phyloP scores from a whole-genome alignment of 768 basidiomycete genomes.

The Calocybe cyanea region DNA sequence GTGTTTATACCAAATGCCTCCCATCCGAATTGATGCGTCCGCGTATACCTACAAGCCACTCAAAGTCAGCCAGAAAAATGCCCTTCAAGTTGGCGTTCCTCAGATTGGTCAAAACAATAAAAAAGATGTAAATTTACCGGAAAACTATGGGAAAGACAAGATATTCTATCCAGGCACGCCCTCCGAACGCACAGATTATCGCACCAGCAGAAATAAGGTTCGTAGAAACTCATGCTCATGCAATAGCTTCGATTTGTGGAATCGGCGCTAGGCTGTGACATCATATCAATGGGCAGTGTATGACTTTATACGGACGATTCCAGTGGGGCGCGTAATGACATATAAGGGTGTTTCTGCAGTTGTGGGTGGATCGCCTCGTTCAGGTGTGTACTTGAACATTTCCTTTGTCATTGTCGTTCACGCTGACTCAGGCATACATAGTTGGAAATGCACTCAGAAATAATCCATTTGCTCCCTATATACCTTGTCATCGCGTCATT shows the following conservation, averaged over 20 bases:
- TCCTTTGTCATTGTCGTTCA: neutral
- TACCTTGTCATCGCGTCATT: slow-evolving; percentile 71
- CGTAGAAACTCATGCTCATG: neutral
- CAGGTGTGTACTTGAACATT: slow-evolving; percentile 35
- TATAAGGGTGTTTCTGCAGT: slow-evolving; percentile 51
- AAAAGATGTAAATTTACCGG: neutral
- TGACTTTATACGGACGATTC: slow-evolving; percentile 47
- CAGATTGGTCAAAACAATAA: too few species aligned
- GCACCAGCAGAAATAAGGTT: slow-evolving; percentile 34
- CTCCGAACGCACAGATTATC: slow-evolving; percentile 26
- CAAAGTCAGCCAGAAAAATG: neutral
- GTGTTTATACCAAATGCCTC: too few species aligned
- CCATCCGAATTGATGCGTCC: slow-evolving; percentile 14
- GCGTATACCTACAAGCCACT: slow-evolving; percentile 11
- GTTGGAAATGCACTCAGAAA: slow-evolving; percentile 62
- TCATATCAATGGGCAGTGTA: slow-evolving; percentile 60
- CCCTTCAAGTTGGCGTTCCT: neutral
- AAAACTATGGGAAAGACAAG: neutral
- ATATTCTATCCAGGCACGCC: slow-evolving; percentile 22
- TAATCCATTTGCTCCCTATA: slow-evolving; percentile 64
- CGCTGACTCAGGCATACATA: slow-evolving; percentile 20
- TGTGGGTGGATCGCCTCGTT: slow-evolving; percentile 60
- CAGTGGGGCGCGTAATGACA: slow-evolving; percentile 49
- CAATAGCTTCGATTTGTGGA: neutral
- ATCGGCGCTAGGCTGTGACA: slow-evolving; percentile 38